Evolutionary conservation across 305 asterid genomes (phyloP), one percentile per base, ranked within the genome.

Genomic region (Fraxinus angustifolia): DNA sequence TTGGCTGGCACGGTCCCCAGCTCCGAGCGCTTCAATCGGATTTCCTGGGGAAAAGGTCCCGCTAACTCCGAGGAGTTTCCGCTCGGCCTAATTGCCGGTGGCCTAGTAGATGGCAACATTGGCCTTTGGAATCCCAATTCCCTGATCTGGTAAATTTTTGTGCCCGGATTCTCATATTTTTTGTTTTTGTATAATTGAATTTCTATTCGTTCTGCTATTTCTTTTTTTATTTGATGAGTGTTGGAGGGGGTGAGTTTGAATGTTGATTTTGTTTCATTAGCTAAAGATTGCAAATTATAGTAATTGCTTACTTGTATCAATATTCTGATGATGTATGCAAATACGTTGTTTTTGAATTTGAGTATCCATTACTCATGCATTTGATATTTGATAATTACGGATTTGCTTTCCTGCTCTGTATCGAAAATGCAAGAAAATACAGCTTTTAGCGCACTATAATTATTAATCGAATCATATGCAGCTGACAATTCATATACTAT

Each of bases 21-120:
- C 86, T 87, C 98, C 12, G 98, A 96, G 87, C 89, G 96, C 23
- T 89, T 94, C 86, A 90, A 94, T 85, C 95, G 97, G 79, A 65
- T 96, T 79, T 88, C 98, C 0, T 96, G 99, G 99, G 94, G 90
- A 74, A 96, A 92, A 76, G 87, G 85, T 14, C 88, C 87, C 4
- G 81, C 85, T 23, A 83, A 84, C 79, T 93, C 97, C 0, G 97
- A 93, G 73, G 97, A 92, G 81, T 96, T 82, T 74, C 84, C 97
- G 33, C 89, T 90, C 30, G 99, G 99, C 35, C 86, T 96, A 77
- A 87, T 96, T 77, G 99, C 99, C 34, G 99, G 99, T 81, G 99
- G 99, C 28, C 93, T 96, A 40, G 97, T 92, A 11, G 99, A 96
- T 86, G 99, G 99, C 74, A 94, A 88, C 87, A 93, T 96, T 87